Percentiles rank a stretch among this genome's conserved stretches.
Evolutionary conservation across 768 basidiomycete genomes (phyloP).

Genomic region (Daedaleopsis sinensis): DNA sequence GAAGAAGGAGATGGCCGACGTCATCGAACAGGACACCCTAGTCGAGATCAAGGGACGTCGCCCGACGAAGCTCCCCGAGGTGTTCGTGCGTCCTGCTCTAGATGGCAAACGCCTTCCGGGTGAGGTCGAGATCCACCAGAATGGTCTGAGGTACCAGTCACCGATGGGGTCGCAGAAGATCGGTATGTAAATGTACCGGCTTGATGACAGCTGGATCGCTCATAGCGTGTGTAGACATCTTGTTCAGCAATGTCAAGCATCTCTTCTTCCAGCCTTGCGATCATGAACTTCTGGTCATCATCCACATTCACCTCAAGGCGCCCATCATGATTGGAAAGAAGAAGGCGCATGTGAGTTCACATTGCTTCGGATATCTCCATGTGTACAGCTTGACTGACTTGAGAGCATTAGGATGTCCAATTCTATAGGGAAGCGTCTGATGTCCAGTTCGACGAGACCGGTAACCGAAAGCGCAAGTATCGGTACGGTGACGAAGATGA

Average conservation of each 20-base stretch:
- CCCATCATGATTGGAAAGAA: conserved; percentile 99
- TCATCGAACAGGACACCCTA: conserved; percentile 91
- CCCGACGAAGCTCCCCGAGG: conserved; percentile 86
- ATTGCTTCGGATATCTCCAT: background rate
- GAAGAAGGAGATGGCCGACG: conserved; percentile 98
- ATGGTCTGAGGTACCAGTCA: conserved; percentile 92
- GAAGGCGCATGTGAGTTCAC: conserved; percentile 80
- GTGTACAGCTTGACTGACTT: background rate
- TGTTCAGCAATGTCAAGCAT: conserved; percentile 98
- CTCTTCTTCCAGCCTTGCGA: conserved; percentile 99
- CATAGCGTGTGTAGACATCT: conserved; percentile 63
- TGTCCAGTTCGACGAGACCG: conserved; percentile 97
- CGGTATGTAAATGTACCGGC: conserved; percentile 51
- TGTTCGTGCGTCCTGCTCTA: conserved; percentile 89
- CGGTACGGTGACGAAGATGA: conserved; percentile 99
- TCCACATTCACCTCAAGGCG: conserved; percentile 90
- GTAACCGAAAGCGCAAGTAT: conserved; percentile 96
- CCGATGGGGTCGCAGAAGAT: conserved; percentile 88
- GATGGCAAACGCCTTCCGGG: conserved; percentile 96
- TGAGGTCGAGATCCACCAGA: conserved; percentile 98
- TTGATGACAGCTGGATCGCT: background rate
- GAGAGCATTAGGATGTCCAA: conserved; percentile 78
- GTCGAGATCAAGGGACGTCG: conserved; percentile 88
- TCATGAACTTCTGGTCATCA: conserved; percentile 90
- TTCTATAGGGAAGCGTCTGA: conserved; percentile 98